phyloP scores from a whole-genome alignment of 2,329 filamentous ascomycete genomes.

The Parastagonospora nodorum region DNA sequence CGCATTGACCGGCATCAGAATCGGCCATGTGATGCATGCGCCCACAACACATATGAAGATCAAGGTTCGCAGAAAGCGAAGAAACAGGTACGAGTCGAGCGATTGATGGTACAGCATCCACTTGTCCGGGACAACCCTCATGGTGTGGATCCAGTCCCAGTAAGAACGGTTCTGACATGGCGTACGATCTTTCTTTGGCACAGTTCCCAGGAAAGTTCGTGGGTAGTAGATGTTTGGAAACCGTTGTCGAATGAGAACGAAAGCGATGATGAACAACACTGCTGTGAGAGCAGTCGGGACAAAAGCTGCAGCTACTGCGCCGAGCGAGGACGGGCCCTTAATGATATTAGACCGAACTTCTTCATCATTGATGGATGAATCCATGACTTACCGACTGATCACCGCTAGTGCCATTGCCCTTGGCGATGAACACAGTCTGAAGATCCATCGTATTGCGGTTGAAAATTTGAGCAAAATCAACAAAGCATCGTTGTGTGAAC shows the following conservation, averaged over 20 bases:
- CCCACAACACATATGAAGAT: conserved; percentile 82
- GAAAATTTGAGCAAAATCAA: conserved; percentile 1
- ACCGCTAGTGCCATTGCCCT: conserved; percentile 15
- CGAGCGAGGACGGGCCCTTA: conserved; percentile 35
- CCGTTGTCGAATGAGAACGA: conserved; percentile 49
- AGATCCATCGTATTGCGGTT: conserved; percentile 17
- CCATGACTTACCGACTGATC: conserved; percentile 22
- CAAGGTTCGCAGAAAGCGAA: conserved; percentile 83
- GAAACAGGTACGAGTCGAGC: conserved; percentile 87
- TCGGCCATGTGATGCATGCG: conserved; percentile 81
- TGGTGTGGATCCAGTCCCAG: conserved; percentile 53
- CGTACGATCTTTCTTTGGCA: conserved; percentile 49
- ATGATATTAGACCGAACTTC: no score
- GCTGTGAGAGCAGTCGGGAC: conserved; percentile 41
- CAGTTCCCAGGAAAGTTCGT: conserved; percentile 51
- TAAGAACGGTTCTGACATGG: conserved; percentile 42
- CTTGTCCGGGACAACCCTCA: conserved; percentile 67
- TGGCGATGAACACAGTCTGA: conserved; percentile 18
- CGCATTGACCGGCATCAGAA: conserved; percentile 86
- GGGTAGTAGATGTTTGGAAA: conserved; percentile 54
- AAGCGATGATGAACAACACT: conserved; percentile 37
- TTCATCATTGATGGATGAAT: not conserved
- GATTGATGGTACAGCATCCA: conserved; percentile 89
- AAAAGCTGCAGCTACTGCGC: conserved; percentile 42
- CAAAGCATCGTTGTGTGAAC: conserved; percentile 1